Evolutionary conservation across 768 basidiomycete species (phyloP).

Genomic region (Pholiota microspora): DNA sequence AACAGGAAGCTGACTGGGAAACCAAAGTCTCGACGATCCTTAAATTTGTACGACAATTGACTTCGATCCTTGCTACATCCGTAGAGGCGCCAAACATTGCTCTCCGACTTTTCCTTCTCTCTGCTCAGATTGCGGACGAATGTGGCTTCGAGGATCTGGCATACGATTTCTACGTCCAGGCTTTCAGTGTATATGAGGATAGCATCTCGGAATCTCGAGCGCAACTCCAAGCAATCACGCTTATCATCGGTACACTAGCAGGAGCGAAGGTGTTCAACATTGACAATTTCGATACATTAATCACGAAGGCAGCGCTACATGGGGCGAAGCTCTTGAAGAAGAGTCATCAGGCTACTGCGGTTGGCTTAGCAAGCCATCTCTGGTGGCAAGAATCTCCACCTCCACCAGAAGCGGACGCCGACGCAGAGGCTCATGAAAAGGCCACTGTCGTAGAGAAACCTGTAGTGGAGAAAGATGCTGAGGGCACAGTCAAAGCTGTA

Average conservation of each 20-base stretch:
- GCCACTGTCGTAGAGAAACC: slow-evolving; percentile 39
- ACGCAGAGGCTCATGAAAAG: slow-evolving; percentile 28
- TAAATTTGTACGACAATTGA: slow-evolving; percentile 92
- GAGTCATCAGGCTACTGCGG: slow-evolving; percentile 95
- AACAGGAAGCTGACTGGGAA: slow-evolving; percentile 86
- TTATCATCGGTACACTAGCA: slow-evolving; percentile 90
- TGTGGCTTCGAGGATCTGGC: slow-evolving; percentile 94
- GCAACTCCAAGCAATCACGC: slow-evolving; percentile 95
- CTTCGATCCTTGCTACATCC: slow-evolving; percentile 88
- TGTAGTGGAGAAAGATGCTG: slow-evolving; percentile 25
- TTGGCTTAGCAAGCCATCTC: slow-evolving; percentile 91
- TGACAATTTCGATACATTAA: slow-evolving; percentile 96
- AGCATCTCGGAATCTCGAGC: slow-evolving; percentile 94
- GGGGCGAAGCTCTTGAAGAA: slow-evolving; percentile 97
- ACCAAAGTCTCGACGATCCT: slow-evolving; percentile 83
- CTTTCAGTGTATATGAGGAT: slow-evolving; percentile 98
- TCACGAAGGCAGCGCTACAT: slow-evolving; percentile 98
- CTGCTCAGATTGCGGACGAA: slow-evolving; percentile 93
- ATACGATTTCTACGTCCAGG: slow-evolving; percentile 97
- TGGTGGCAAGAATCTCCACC: slow-evolving; percentile 90
- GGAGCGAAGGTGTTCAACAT: slow-evolving; percentile 87
- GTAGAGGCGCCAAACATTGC: slow-evolving; percentile 93
- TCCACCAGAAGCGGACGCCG: slow-evolving; percentile 37
- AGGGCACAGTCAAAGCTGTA: slow-evolving; percentile 48
- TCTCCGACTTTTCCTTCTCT: slow-evolving; percentile 90